These are phyloP conservation scores for Talaromyces stipitatus DNA, from an alignment of 495 filamentous ascomycete species.

Conservation along the genomic window DNA sequence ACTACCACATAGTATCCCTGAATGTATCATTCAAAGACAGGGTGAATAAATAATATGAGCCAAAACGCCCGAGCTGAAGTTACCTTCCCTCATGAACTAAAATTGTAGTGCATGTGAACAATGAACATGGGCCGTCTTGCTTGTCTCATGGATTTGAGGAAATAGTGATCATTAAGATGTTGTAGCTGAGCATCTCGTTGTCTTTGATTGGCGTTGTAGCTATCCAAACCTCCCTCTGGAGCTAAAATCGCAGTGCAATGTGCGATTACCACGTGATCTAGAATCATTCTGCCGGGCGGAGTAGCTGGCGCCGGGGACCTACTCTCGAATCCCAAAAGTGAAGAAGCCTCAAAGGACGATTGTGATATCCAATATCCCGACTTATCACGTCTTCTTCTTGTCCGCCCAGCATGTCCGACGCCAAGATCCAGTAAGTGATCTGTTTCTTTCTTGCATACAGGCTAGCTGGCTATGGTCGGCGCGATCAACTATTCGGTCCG, in stretches of 20 bases:
- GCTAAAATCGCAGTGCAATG: neutral
- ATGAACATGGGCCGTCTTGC: too few species aligned
- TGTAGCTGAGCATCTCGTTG: too few species aligned
- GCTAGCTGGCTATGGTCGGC: neutral
- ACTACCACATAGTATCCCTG: too few species aligned
- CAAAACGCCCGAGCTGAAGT: too few species aligned
- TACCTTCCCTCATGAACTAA: too few species aligned
- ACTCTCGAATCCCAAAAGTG: neutral
- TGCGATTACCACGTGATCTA: neutral
- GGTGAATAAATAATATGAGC: too few species aligned
- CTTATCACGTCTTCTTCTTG: neutral
- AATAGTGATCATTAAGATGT: too few species aligned
- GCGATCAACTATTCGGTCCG: constrained; percentile 11
- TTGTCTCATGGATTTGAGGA: too few species aligned
- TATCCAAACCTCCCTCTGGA: neutral
- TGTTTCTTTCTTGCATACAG: constrained; percentile 4
- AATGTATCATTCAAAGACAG: too few species aligned
- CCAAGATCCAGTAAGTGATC: constrained; percentile 65
- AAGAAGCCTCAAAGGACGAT: neutral
- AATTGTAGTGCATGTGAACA: too few species aligned
- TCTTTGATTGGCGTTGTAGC: too few species aligned
- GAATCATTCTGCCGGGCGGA: constrained; percentile 2
- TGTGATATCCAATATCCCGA: neutral
- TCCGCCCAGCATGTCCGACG: constrained; percentile 56
- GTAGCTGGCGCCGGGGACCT: neutral